Base-by-base conservation (phyloP, 495 filamentous ascomycete genomes). In the Tuber brumale region DNA sequence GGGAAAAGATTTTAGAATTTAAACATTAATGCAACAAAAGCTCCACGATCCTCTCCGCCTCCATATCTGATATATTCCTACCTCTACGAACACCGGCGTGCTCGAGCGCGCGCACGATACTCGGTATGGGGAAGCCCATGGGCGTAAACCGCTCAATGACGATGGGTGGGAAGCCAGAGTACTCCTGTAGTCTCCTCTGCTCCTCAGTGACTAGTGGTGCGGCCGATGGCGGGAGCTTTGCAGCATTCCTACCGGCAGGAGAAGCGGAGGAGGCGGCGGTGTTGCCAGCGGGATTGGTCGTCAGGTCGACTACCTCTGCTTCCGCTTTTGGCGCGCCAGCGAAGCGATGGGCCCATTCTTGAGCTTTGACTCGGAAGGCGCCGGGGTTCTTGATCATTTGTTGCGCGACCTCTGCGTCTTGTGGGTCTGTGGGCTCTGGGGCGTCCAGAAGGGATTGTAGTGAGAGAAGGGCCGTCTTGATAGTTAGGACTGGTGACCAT, bases 401-500 rank as follows among this genome's bases (percentile, higher is more conserved):
- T 77, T 88, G 90, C 9, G 95, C 95, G 4, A 98, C 95, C 84
- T 97, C 94, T 48, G 94, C 94, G 83, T 99, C 95, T 85, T 99
- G 95, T 3, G 95, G 95, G 81, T 99, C 95, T 78, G 95, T 95
- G 12, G 95, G 95, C 84, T 99, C 95, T 2, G 95, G 95, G 16
- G 92, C 92, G 85, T 92, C 93, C 80, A 99, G 92, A 18, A 99
- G 90, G 69, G 93, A 95, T 84, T 97, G 95, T 27, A 99, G 86
- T 21, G 94, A 97, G 73, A 98, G 88, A 41, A 99, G 89, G 43
- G 96, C 93, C 71, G 93, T 95, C 86, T 97, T 98, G 83, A 99
- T 94, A 2, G 94, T 99, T 70, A 97, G 88, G 21, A 98, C 94
- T 0, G 95, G 95, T 9, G 94, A 95, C 95, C 95, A 99, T 76